These are phyloP conservation scores for Hysterangium stoloniferum DNA, from an alignment of 768 basidiomycete species.

Conservation along the genomic window DNA sequence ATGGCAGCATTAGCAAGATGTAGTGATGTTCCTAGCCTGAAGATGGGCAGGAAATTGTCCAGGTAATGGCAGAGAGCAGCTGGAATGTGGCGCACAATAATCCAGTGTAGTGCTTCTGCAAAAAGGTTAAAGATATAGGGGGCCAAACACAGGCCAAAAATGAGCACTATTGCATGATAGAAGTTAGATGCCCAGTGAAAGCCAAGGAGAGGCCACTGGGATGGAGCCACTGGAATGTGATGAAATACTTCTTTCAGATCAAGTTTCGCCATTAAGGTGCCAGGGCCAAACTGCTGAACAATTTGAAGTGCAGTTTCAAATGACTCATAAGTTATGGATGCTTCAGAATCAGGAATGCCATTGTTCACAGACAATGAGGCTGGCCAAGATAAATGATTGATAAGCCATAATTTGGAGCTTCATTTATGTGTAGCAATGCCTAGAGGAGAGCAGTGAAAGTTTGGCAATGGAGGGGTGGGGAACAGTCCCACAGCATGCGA, in stretches of 20 bases:
- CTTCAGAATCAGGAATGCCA: slow-evolving; percentile 23
- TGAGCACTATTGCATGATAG: slow-evolving; percentile 26
- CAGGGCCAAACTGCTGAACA: slow-evolving; percentile 16
- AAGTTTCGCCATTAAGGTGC: slow-evolving; percentile 28
- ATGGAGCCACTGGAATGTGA: slow-evolving; percentile 26
- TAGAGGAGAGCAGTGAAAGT: slow-evolving; percentile 19
- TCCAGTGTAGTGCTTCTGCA: slow-evolving; percentile 34
- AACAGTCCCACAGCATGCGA: slow-evolving; percentile 16
- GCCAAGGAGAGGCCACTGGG: slow-evolving; percentile 28
- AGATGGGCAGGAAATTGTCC: slow-evolving; percentile 27
- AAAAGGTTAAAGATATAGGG: slow-evolving; percentile 36
- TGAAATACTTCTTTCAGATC: slow-evolving; percentile 31
- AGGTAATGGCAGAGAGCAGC: slow-evolving; percentile 1
- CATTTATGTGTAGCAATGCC: slow-evolving; percentile 14
- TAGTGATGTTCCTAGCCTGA: background rate
- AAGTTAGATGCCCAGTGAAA: slow-evolving; percentile 23
- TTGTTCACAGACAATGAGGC: slow-evolving; percentile 16
- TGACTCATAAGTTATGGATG: slow-evolving; percentile 24
- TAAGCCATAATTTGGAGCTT: slow-evolving; percentile 15
- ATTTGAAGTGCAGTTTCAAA: slow-evolving; percentile 12
- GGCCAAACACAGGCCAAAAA: slow-evolving; percentile 26
- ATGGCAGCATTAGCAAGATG: slow-evolving; percentile 15
- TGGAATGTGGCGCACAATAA: slow-evolving; percentile 26
- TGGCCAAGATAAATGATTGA: slow-evolving; percentile 20
- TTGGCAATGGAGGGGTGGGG: slow-evolving; percentile 12